A percentile compares a stretch with the other conserved stretches of the same genome.
These are phyloP conservation scores for Filobasidium floriforme DNA, from an alignment of 768 basidiomycete species.

Conservation along the genomic window DNA sequence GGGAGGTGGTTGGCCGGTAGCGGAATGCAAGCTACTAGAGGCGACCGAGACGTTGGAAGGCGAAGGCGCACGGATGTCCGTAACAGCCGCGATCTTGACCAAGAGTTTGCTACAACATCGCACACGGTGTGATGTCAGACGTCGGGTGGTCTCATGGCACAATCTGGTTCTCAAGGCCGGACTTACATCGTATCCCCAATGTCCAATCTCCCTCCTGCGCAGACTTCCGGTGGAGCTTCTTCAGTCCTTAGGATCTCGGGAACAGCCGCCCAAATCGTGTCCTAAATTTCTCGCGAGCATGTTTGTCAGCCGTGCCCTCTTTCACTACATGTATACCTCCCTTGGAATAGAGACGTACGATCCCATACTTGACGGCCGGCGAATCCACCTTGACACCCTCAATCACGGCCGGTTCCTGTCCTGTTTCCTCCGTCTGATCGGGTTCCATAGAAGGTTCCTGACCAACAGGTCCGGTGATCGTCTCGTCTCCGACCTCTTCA, in stretches of 20 bases:
- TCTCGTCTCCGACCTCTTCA: not conserved
- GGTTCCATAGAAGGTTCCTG: not conserved
- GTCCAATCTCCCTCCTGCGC: not conserved
- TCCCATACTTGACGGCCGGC: not conserved
- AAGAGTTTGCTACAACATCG: conserved; percentile 26
- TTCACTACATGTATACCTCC: no score
- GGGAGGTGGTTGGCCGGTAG: not conserved
- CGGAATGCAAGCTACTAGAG: conserved; percentile 17
- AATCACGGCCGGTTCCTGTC: not conserved
- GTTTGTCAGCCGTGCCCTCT: not conserved
- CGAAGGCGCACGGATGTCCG: conserved; percentile 30
- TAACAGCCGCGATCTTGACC: conserved; percentile 24
- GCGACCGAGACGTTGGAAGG: conserved; percentile 29
- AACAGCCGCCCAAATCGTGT: not conserved
- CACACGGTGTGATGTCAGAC: no score
- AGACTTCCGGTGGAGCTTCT: not conserved
- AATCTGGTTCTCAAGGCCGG: not conserved
- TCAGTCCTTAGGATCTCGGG: not conserved
- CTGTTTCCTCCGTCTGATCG: not conserved
- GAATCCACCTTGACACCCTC: not conserved
- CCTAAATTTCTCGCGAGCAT: not conserved
- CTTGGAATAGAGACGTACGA: not conserved
- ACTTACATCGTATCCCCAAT: conserved; percentile 25
- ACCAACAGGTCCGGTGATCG: not conserved
- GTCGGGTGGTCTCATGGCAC: not conserved